Evolutionary conservation across 768 basidiomycete species (phyloP).

Genomic region (Solioccasus polychromus): DNA sequence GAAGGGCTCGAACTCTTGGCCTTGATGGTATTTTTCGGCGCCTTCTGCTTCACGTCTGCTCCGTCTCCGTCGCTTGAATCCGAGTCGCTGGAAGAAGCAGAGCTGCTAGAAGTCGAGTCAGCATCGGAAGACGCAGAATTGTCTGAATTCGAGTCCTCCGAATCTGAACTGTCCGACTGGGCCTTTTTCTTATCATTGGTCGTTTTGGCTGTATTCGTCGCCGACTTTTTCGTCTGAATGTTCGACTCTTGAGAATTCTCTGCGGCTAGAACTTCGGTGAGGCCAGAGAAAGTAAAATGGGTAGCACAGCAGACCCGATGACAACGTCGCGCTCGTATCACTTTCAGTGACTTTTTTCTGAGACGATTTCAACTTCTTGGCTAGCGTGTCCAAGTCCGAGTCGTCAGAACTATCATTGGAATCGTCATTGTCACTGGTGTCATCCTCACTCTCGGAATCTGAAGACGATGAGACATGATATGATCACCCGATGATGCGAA

Average conservation of each 20-base stretch:
- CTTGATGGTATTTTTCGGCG: background rate
- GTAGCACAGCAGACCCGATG: conserved; percentile 27
- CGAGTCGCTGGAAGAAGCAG: conserved; percentile 11
- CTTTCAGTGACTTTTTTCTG: conserved; percentile 19
- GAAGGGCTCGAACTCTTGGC: conserved; percentile 3
- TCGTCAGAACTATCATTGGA: conserved; percentile 3
- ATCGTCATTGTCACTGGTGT: conserved; percentile 12
- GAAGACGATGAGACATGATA: background rate
- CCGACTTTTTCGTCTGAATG: conserved; percentile 3
- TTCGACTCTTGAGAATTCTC: conserved; percentile 5
- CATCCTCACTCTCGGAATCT: conserved; percentile 17
- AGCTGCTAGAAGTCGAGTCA: conserved; percentile 14
- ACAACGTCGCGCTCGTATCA: conserved; percentile 41
- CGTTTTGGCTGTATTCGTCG: background rate
- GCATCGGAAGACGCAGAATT: conserved; percentile 13
- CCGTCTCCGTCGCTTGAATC: conserved; percentile 15
- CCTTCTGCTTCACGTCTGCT: background rate
- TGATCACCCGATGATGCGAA: conserved; percentile 7
- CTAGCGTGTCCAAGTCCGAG: background rate
- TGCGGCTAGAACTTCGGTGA: conserved; percentile 8
- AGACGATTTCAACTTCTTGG: conserved; percentile 2
- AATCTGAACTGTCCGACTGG: conserved; percentile 12
- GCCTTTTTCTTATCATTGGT: background rate
- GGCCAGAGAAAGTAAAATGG: background rate
- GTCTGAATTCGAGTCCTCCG: conserved; percentile 18